Percentiles rank a stretch among this genome's conserved stretches.
Conservation (phyloP, 306 rosid genomes). For the Malus asiatica region DNA sequence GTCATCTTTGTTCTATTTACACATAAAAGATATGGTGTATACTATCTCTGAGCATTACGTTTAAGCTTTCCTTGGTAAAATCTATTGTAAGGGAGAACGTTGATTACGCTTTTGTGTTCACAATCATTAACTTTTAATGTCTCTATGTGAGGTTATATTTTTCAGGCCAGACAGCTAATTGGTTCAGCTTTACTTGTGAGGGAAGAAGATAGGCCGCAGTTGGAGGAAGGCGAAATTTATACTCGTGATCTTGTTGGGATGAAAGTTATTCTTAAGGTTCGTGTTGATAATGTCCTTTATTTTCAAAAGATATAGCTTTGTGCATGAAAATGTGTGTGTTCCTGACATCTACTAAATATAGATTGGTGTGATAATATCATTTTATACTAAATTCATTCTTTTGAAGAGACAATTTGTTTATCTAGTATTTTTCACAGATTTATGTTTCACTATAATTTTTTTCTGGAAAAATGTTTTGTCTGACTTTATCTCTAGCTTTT, state of each 20-base stretch:
- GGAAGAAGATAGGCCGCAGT: constrained; percentile 75
- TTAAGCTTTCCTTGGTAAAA: neutral
- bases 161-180: constrained; percentile 80
- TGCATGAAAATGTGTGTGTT: neutral
- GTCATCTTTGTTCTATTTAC: neutral
- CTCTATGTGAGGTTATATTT: constrained; percentile 14
- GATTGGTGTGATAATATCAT: neutral
- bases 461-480: neutral
- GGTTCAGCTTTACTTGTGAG: constrained; percentile 82
- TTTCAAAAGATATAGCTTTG: neutral
- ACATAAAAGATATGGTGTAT: neutral
- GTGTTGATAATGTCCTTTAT: neutral
- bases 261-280: constrained; percentile 78
- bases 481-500: neutral
- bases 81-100: neutral
- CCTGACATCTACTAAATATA: neutral
- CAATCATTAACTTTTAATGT: neutral
- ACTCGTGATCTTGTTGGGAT: constrained; percentile 84
- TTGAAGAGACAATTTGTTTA: neutral
- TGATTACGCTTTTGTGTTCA: neutral
- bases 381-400: neutral
- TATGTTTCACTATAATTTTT: neutral
- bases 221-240: constrained; percentile 85
- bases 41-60: neutral
- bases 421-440: neutral